Evolutionary conservation across 2,329 filamentous ascomycete species (phyloP).

Genomic region (Diaporthe sp.): DNA sequence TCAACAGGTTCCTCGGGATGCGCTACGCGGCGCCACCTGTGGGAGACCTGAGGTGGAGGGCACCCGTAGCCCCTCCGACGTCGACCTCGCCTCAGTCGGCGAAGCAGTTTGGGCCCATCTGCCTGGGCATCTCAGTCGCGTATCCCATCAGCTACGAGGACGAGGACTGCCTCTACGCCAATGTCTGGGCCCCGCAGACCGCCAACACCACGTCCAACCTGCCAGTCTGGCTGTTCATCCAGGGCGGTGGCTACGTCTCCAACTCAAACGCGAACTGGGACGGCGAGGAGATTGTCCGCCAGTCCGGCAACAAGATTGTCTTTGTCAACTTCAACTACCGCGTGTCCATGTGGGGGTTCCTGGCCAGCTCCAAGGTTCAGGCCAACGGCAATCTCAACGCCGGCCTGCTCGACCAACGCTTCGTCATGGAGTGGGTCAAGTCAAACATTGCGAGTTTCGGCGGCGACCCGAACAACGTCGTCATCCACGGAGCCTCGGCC

Average conservation of each 20-base stretch:
- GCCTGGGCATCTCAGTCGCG: slow-evolving; percentile 55
- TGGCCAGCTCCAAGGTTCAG: slow-evolving; percentile 69
- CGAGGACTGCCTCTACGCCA: slow-evolving; percentile 59
- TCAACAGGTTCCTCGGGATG: slow-evolving; percentile 62
- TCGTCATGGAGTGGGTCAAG: slow-evolving; percentile 73
- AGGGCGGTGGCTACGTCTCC: slow-evolving; percentile 60
- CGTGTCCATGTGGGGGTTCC: slow-evolving; percentile 73
- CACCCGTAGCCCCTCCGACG: slow-evolving; percentile 59
- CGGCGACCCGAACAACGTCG: slow-evolving; percentile 70
- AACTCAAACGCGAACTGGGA: slow-evolving; percentile 68
- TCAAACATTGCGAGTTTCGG: slow-evolving; percentile 71
- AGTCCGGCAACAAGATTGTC: slow-evolving; percentile 62
- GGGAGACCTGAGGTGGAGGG: slow-evolving; percentile 64
- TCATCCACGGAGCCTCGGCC: slow-evolving; percentile 73
- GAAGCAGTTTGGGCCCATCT: slow-evolving; percentile 59
- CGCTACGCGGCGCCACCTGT: slow-evolving; percentile 67
- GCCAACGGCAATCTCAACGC: slow-evolving; percentile 71
- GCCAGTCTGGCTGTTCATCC: slow-evolving; percentile 69
- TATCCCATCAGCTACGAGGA: slow-evolving; percentile 50
- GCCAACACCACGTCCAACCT: slow-evolving; percentile 58
- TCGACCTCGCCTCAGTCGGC: slow-evolving; percentile 53
- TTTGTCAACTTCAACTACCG: slow-evolving; percentile 75
- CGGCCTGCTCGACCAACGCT: slow-evolving; percentile 74
- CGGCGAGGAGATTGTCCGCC: slow-evolving; percentile 60
- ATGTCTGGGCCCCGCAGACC: slow-evolving; percentile 59